These are phyloP conservation scores for Eurotiales sp. DNA, from an alignment of 2,329 filamentous ascomycete species.

Conservation along the genomic window DNA sequence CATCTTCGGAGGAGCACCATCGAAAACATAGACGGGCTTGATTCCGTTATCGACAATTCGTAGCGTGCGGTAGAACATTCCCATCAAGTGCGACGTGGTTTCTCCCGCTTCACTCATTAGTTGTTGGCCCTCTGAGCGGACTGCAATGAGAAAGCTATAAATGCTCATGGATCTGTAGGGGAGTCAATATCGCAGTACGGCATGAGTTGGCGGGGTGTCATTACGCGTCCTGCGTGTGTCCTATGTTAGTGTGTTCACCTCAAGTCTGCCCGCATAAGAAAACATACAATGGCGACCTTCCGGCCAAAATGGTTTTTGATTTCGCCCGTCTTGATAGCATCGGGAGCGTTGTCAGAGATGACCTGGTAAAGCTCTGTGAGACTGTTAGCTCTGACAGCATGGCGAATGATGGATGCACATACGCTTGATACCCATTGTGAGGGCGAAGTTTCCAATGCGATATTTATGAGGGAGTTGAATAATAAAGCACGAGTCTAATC, in stretches of 20 bases:
- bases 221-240: slow-evolving; percentile 55
- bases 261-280: background rate
- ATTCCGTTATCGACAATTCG: slow-evolving; percentile 99
- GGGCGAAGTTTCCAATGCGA: background rate
- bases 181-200: slow-evolving; percentile 17
- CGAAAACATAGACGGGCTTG: slow-evolving; percentile 97
- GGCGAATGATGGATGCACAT: slow-evolving; percentile 20
- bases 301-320: slow-evolving; percentile 99
- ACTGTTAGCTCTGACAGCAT: background rate
- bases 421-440: slow-evolving; percentile 52
- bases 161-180: slow-evolving; percentile 83
- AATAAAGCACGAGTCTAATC: background rate
- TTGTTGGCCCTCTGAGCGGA: slow-evolving; percentile 93
- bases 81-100: slow-evolving; percentile 97
- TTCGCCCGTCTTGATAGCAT: slow-evolving; percentile 90
- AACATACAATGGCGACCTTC: slow-evolving; percentile 90
- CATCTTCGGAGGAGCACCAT: slow-evolving; percentile 92
- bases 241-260: slow-evolving; percentile 13
- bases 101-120: slow-evolving; percentile 93
- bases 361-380: slow-evolving; percentile 65
- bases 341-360: slow-evolving; percentile 90
- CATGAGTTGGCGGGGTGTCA: slow-evolving; percentile 13
- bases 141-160: slow-evolving; percentile 97
- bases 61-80: slow-evolving; percentile 98
- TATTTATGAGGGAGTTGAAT: background rate